Conservation (phyloP, 2,329 filamentous ascomycete genomes). For the Tolypocladium inflatum region DNA sequence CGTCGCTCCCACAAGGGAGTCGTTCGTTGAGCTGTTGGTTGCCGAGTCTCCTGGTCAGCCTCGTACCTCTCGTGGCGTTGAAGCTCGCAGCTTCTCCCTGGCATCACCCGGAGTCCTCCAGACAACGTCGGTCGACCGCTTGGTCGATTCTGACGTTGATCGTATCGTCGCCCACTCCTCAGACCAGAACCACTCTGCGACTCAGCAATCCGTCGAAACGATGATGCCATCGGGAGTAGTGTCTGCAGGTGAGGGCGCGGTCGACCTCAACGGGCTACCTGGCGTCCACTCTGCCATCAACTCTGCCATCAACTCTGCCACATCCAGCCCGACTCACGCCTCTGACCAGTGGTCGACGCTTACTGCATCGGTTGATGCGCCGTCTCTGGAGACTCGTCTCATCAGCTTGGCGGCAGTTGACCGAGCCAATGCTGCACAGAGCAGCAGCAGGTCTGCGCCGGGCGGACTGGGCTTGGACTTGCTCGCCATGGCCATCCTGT, state of each 20-base stretch:
- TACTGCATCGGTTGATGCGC: background rate
- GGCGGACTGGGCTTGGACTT: background rate
- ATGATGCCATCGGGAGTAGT: background rate
- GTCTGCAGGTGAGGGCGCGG: background rate
- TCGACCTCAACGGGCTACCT: background rate
- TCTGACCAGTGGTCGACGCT: background rate
- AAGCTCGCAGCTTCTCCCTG: background rate
- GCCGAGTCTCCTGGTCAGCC: background rate
- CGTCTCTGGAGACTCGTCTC: background rate
- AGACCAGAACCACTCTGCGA: background rate
- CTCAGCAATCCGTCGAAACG: background rate
- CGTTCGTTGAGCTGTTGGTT: background rate
- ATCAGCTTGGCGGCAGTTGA: background rate
- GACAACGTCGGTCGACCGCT: background rate
- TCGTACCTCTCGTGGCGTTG: background rate
- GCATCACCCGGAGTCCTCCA: background rate
- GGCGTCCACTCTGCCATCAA: background rate
- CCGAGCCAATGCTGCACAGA: background rate
- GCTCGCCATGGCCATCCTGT: background rate
- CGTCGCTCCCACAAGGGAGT: background rate
- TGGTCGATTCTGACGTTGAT: background rate
- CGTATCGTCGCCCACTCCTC: background rate
- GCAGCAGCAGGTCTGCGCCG: background rate
- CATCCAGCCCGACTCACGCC: too few species aligned
- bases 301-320: background rate